A percentile compares a stretch with the other conserved stretches of the same genome.
Evolutionary conservation across 2,329 filamentous ascomycete genomes (phyloP).

Genomic region (Lachnellula subtilissima): DNA sequence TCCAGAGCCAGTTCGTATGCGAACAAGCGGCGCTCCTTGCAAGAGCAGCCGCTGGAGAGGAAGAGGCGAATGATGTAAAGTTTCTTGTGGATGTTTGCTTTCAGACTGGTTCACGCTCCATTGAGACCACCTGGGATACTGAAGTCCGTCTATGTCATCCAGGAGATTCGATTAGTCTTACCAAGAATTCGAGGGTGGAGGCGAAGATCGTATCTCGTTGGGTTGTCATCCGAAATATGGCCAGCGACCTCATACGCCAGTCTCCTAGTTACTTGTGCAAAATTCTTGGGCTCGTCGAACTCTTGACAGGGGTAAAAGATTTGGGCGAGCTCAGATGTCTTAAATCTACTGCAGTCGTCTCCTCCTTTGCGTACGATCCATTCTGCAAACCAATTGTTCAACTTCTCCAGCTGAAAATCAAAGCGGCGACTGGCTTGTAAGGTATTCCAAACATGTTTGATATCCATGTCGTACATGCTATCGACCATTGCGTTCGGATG

Average conservation of each 20-base stretch:
- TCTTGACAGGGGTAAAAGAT: background rate
- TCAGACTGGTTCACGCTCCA: background rate
- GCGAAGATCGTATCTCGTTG: conserved; percentile 1
- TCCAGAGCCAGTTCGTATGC: conserved; percentile 4
- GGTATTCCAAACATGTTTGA: background rate
- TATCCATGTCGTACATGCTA: background rate
- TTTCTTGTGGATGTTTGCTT: conserved; percentile 4
- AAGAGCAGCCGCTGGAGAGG: background rate
- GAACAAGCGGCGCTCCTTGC: conserved; percentile 2
- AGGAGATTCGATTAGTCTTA: background rate
- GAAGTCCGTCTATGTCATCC: too few relatives aligned
- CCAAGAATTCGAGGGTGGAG: conserved; percentile 1
- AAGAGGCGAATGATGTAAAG: background rate
- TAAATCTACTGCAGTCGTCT: background rate
- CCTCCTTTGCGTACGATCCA: background rate
- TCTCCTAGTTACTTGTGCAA: background rate
- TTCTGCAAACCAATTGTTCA: background rate
- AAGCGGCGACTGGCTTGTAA: background rate
- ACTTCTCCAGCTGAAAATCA: background rate
- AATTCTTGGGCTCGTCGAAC: background rate
- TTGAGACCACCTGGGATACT: background rate
- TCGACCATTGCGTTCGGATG: background rate
- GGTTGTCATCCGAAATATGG: background rate
- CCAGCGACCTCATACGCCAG: background rate
- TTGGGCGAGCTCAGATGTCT: background rate